Conservation (phyloP, 768 basidiomycete species). For the Amanita pallidorosea region DNA sequence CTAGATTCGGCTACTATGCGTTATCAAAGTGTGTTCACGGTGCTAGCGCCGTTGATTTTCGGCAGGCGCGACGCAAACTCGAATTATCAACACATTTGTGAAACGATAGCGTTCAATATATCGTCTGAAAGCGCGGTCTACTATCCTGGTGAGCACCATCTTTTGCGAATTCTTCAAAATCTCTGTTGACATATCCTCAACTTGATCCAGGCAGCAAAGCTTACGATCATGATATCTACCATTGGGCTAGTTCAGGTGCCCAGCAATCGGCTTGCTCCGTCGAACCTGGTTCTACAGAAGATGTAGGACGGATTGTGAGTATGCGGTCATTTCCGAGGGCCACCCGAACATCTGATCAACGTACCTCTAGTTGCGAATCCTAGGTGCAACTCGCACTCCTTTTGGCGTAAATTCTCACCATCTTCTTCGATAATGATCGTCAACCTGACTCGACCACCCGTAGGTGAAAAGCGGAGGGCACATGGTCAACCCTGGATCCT, state of each 20-base stretch:
- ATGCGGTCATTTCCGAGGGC: no score
- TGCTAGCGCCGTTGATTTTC: no score
- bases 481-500: constrained; percentile 31
- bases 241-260: neutral
- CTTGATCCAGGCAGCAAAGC: neutral
- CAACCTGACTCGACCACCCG: neutral
- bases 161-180: neutral
- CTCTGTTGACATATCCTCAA: neutral
- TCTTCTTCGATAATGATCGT: neutral
- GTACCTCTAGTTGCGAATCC: neutral
- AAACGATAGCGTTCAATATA: no score
- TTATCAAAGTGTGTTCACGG: no score
- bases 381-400: neutral
- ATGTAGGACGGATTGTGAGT: constrained; percentile 3
- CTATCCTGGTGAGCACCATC: neutral
- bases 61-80: no score
- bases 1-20: no score
- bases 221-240: neutral
- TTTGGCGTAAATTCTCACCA: neutral
- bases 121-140: no score
- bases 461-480: constrained; percentile 45
- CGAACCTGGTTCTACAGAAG: constrained; percentile 2
- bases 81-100: no score
- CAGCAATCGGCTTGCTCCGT: constrained; percentile 1
- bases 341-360: neutral